A percentile compares a stretch with the other conserved stretches of the same genome.
These are phyloP conservation scores for Lentinula aciculospora DNA, from an alignment of 768 basidiomycete genomes.

Conservation along the genomic window DNA sequence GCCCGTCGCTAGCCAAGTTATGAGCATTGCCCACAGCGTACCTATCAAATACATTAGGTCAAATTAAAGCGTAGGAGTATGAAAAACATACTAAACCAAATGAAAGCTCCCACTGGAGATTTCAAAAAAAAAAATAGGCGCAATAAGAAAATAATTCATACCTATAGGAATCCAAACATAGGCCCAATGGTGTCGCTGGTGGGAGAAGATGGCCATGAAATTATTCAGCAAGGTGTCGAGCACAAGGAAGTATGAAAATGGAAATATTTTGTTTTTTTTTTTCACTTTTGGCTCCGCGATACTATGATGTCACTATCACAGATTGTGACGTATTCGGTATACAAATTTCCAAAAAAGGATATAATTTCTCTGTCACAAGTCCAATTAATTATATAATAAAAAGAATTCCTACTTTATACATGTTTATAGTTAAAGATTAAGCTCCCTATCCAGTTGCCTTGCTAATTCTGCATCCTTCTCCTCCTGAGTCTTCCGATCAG, in stretches of 20 bases:
- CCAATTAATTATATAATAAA: no score
- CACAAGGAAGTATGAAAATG: no score
- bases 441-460: conserved; percentile 45
- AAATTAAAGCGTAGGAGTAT: not conserved
- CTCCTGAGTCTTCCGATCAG: conserved; percentile 15
- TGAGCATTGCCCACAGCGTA: conserved; percentile 63
- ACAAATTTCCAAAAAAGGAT: not conserved
- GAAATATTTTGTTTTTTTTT: no score
- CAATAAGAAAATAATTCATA: not conserved
- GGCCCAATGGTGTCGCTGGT: conserved; percentile 40
- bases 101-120: conserved; percentile 34
- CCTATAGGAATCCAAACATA: conserved; percentile 60
- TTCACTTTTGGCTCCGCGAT: not conserved
- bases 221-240: no score
- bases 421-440: conserved; percentile 17
- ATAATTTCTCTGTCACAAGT: not conserved
- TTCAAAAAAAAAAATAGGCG: not conserved
- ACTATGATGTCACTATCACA: not conserved
- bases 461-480: conserved; percentile 44
- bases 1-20: conserved; percentile 67
- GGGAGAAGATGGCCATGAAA: conserved; percentile 18
- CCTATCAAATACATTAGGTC: conserved; percentile 20
- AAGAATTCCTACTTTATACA: no score
- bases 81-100: conserved; percentile 56
- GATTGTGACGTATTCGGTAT: not conserved